A percentile compares a stretch with the other conserved stretches of the same genome.
phyloP scores from a whole-genome alignment of 139 green algal species.

The Chlamydomonas sp. region DNA sequence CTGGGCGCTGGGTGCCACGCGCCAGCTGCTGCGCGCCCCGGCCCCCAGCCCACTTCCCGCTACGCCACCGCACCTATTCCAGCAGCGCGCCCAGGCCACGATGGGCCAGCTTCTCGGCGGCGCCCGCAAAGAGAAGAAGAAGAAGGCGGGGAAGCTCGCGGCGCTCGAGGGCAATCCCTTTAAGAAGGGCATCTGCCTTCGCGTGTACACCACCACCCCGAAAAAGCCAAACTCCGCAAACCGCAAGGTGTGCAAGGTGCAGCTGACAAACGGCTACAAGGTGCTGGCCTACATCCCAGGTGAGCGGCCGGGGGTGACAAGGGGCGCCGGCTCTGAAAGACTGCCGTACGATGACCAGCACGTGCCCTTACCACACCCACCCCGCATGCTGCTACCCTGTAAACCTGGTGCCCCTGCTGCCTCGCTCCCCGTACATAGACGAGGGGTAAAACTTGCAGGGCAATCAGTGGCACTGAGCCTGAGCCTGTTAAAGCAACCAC shows the following conservation, averaged over 20 bases:
- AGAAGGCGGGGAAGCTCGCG: not conserved
- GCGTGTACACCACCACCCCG: constrained; percentile 63
- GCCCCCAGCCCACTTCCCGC: no score
- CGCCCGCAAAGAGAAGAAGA: constrained; percentile 6
- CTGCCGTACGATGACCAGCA: no score
- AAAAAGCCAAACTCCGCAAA: constrained; percentile 78
- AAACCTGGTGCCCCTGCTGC: no score
- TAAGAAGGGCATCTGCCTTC: constrained; percentile 55
- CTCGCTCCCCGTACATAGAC: no score
- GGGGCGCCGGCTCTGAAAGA: not conserved
- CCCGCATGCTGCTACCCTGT: no score
- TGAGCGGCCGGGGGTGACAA: not conserved
- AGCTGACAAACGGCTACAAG: constrained; percentile 62
- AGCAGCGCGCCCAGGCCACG: not conserved
- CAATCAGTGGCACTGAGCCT: no score
- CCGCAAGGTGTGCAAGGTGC: constrained; percentile 59
- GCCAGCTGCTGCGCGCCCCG: no score
- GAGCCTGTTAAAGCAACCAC: no score
- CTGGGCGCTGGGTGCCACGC: no score
- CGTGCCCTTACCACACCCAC: no score
- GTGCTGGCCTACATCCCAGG: constrained; percentile 69
- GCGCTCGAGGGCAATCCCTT: constrained; percentile 50
- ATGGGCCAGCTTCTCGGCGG: constrained; percentile 9
- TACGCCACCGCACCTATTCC: no score
- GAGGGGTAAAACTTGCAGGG: no score